Conservation (phyloP, 2,329 filamentous ascomycete genomes). For the Aspergillus tamarii region DNA sequence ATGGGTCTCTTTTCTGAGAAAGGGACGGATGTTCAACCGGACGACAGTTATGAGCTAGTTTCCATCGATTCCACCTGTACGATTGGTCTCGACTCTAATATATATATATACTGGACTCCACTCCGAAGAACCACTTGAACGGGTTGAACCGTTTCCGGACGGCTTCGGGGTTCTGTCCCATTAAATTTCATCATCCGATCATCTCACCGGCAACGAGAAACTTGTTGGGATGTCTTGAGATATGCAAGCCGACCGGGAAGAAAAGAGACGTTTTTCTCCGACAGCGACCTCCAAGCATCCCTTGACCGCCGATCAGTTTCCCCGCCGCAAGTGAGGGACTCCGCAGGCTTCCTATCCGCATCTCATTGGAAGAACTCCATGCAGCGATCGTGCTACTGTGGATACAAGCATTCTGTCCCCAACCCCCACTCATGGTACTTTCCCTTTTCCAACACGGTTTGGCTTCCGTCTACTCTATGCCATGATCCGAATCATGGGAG, state of each 20-base stretch:
- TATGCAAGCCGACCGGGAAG: background rate
- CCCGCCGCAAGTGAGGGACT: background rate
- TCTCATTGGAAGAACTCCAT: slow-evolving; percentile 4
- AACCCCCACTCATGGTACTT: background rate
- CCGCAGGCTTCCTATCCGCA: background rate
- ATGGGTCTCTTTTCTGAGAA: background rate
- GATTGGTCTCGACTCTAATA: background rate
- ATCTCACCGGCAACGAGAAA: too few relatives aligned
- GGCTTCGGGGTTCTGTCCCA: background rate
- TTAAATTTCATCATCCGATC: background rate
- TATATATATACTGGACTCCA: background rate
- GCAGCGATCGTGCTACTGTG: slow-evolving; percentile 2
- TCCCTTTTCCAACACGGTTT: slow-evolving; percentile 9
- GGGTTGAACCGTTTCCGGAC: background rate
- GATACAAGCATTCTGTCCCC: slow-evolving; percentile 8
- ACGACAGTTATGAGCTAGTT: background rate
- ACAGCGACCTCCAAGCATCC: background rate
- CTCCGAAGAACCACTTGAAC: background rate
- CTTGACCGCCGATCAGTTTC: background rate
- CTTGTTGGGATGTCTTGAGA: background rate
- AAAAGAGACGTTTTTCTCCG: background rate
- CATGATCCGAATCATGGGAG: background rate
- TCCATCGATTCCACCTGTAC: background rate
- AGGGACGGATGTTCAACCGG: background rate
- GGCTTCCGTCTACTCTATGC: background rate